phyloP scores from a whole-genome alignment of 768 basidiomycete species.

The Suillus decipiens region DNA sequence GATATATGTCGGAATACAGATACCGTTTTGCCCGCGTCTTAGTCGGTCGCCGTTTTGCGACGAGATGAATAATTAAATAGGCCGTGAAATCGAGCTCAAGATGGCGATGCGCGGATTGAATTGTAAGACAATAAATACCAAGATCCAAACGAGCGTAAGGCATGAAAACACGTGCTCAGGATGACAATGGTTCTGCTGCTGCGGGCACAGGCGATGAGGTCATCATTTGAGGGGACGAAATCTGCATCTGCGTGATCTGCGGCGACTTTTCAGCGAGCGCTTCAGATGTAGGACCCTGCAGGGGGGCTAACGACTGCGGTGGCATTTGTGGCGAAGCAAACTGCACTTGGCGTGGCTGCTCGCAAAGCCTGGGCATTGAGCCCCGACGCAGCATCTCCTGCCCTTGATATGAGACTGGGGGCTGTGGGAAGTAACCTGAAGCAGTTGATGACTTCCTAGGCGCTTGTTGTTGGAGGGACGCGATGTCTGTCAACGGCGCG shows the following conservation, averaged over 20 bases:
- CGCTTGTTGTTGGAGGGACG: slow-evolving; percentile 44
- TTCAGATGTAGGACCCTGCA: slow-evolving; percentile 30
- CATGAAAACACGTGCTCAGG: slow-evolving; percentile 17
- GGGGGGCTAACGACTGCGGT: slow-evolving; percentile 27
- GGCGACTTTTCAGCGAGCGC: slow-evolving; percentile 26
- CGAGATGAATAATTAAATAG: slow-evolving; percentile 31
- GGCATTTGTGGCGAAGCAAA: slow-evolving; percentile 35
- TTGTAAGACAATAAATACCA: slow-evolving; percentile 32
- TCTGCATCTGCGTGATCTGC: slow-evolving; percentile 19
- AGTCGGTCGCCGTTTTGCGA: slow-evolving; percentile 25
- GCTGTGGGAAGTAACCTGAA: slow-evolving; percentile 36
- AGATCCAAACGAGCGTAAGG: slow-evolving; percentile 15
- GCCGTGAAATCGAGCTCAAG: slow-evolving; percentile 24
- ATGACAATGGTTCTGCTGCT: slow-evolving; percentile 22
- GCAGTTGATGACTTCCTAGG: slow-evolving; percentile 36
- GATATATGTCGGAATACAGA: slow-evolving; percentile 22
- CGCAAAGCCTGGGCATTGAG: slow-evolving; percentile 25
- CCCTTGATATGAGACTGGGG: slow-evolving; percentile 25
- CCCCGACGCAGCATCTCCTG: slow-evolving; percentile 34
- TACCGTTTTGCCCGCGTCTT: slow-evolving; percentile 21
- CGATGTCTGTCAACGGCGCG: slow-evolving; percentile 70
- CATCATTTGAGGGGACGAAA: slow-evolving; percentile 28
- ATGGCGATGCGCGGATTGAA: slow-evolving; percentile 21
- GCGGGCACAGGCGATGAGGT: slow-evolving; percentile 21
- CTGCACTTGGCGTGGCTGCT: slow-evolving; percentile 26